Conservation (phyloP, 345 rosid species). For the Corchorus capsularis region DNA sequence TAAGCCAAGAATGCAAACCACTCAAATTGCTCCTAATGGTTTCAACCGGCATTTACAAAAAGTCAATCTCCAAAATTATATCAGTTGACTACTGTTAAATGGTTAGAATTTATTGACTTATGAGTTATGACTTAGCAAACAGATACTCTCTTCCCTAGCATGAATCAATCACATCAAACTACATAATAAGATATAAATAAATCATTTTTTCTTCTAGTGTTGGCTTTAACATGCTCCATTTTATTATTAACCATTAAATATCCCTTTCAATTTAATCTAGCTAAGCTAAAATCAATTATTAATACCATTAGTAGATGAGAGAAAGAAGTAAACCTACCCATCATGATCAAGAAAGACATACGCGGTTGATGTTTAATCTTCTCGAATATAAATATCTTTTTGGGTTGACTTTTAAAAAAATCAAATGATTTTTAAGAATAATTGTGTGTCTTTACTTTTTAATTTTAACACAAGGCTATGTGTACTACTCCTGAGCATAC, state of each 20-base stretch:
- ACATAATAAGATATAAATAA: background rate
- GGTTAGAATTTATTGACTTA: slow-evolving; percentile 38
- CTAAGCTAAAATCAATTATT: background rate
- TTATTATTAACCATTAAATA: background rate
- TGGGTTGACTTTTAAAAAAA: background rate
- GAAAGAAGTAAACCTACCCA: slow-evolving; percentile 9
- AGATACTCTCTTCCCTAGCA: background rate
- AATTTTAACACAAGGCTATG: too few relatives aligned
- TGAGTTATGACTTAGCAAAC: slow-evolving; percentile 11
- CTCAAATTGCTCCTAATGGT: slow-evolving; percentile 31
- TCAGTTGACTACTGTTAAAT: slow-evolving; percentile 35
- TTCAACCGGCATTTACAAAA: background rate
- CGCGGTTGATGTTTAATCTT: background rate
- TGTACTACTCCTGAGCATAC: too few relatives aligned
- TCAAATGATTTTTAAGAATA: background rate
- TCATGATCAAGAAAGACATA: background rate
- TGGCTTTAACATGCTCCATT: slow-evolving; percentile 10
- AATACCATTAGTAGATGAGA: background rate
- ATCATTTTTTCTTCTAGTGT: background rate
- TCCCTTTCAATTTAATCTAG: background rate
- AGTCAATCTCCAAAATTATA: slow-evolving; percentile 44
- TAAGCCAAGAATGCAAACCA: slow-evolving; percentile 25
- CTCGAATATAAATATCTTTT: background rate
- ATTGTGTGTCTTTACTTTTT: background rate
- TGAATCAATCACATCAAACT: slow-evolving; percentile 26